phyloP scores from a whole-genome alignment of 1,139 yeast species.

The Geotrichum phurueaensis region DNA sequence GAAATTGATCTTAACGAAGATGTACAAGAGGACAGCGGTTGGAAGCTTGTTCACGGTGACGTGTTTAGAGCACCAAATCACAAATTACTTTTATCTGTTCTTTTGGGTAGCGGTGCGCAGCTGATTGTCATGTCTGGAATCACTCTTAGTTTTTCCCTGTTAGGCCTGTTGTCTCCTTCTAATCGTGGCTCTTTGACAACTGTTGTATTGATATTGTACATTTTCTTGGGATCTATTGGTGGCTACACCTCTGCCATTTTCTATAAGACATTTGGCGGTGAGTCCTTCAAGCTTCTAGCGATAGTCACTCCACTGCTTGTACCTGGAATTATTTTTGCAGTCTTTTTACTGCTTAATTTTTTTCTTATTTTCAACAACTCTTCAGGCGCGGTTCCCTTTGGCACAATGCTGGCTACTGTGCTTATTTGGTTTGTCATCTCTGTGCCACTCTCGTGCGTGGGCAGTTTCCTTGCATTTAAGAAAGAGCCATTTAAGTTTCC shows the following conservation, averaged over 20 bases:
- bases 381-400: conserved; percentile 93
- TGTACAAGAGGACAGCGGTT: conserved; percentile 88
- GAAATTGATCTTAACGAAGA: conserved; percentile 78
- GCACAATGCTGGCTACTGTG: conserved; percentile 78
- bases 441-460: conserved; percentile 74
- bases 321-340: conserved; percentile 66
- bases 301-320: conserved; percentile 74
- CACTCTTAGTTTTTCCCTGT: conserved; percentile 73
- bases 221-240: conserved; percentile 71
- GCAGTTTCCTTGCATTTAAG: conserved; percentile 75
- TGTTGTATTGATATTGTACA: conserved; percentile 76
- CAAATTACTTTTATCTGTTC: conserved; percentile 65
- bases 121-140: conserved; percentile 68
- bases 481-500: conserved; percentile 58
- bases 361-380: conserved; percentile 72
- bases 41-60: conserved; percentile 96
- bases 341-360: conserved; percentile 69
- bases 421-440: conserved; percentile 81
- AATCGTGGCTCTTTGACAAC: conserved; percentile 92
- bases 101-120: conserved; percentile 87
- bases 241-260: conserved; percentile 81
- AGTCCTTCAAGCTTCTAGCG: conserved; percentile 82
- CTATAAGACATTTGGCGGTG: conserved; percentile 88
- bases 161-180: conserved; percentile 88
- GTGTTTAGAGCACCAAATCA: conserved; percentile 80